A percentile compares a stretch with the other conserved stretches of the same genome.
Conservation (phyloP, 352 stramenopile species). For the Elongisporangium undulatum region DNA sequence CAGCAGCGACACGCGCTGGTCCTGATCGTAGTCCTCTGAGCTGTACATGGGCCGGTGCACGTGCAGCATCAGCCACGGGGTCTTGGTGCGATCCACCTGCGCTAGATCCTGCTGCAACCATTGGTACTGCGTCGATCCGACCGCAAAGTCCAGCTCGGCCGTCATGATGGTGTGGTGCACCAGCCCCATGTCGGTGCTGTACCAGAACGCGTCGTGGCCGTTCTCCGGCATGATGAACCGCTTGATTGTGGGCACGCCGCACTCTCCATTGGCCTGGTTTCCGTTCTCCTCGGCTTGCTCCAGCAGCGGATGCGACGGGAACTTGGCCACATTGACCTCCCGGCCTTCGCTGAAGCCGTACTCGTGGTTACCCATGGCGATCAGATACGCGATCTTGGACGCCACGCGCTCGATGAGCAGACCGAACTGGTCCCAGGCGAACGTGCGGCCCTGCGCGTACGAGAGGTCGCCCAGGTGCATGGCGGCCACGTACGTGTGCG, state of each 20-base stretch:
- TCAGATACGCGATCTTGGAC: conserved; percentile 73
- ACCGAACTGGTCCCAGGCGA: conserved; percentile 84
- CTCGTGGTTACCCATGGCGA: conserved; percentile 56
- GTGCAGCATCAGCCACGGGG: conserved; percentile 57
- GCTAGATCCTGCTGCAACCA: conserved; percentile 54
- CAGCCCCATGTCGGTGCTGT: conserved; percentile 53
- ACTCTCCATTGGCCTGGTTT: conserved; percentile 76
- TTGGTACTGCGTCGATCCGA: conserved; percentile 30
- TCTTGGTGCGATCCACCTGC: conserved; percentile 39
- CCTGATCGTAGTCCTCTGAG: conserved; percentile 27
- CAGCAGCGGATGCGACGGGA: conserved; percentile 27
- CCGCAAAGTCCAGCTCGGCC: conserved; percentile 48
- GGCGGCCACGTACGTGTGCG: conserved; percentile 55
- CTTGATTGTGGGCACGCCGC: conserved; percentile 67
- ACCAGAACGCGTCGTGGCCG: conserved; percentile 55
- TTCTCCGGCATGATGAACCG: conserved; percentile 75
- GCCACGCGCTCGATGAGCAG: conserved; percentile 77
- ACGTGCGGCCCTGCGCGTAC: conserved; percentile 66
- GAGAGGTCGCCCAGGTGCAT: conserved; percentile 82
- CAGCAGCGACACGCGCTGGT: conserved; percentile 13
- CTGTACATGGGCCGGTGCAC: conserved; percentile 61
- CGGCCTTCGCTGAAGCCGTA: conserved; percentile 42
- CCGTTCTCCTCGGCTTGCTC: conserved; percentile 24
- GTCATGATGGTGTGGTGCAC: conserved; percentile 51
- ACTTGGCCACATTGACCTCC: conserved; percentile 15